Conservation (phyloP, 306 rosid genomes). For the Inga leiocalycina region DNA sequence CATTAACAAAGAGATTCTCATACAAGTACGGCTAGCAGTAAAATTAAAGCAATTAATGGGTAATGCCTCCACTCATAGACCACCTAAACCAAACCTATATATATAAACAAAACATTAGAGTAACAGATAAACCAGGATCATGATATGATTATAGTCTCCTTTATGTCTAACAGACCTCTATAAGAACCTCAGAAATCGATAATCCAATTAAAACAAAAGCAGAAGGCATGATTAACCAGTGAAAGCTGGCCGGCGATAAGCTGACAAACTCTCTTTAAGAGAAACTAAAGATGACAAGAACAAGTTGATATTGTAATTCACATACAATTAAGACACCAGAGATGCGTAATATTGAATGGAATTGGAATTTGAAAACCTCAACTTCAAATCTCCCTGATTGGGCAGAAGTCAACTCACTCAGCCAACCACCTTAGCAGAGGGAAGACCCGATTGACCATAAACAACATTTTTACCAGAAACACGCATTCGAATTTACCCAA, state of each 20-base stretch:
- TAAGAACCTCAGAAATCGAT: conserved; percentile 4
- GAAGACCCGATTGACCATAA: conserved; percentile 48
- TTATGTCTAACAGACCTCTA: not conserved
- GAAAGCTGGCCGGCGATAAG: conserved; percentile 27
- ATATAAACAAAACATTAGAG: not conserved
- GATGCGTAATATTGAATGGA: conserved; percentile 26
- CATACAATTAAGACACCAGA: conserved; percentile 34
- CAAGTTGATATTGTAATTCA: conserved; percentile 26
- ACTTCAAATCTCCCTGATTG: conserved; percentile 39
- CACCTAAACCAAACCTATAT: conserved; percentile 13
- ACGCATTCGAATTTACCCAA: conserved; percentile 24
- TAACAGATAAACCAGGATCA: conserved; percentile 4
- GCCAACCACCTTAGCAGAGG: conserved; percentile 75
- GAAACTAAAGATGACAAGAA: not conserved
- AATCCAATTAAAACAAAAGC: conserved; percentile 3
- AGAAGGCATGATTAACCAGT: conserved; percentile 32
- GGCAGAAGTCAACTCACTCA: conserved; percentile 76
- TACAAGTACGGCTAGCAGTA: not conserved
- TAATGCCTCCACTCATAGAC: not conserved
- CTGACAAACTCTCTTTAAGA: conserved; percentile 25
- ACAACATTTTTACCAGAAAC: conserved; percentile 35
- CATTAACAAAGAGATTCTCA: conserved; percentile 1
- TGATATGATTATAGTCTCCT: not conserved
- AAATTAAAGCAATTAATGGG: conserved; percentile 9
- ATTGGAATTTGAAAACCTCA: conserved; percentile 33